phyloP scores from a whole-genome alignment of 306 rosid species.

The Argentina anserina region DNA sequence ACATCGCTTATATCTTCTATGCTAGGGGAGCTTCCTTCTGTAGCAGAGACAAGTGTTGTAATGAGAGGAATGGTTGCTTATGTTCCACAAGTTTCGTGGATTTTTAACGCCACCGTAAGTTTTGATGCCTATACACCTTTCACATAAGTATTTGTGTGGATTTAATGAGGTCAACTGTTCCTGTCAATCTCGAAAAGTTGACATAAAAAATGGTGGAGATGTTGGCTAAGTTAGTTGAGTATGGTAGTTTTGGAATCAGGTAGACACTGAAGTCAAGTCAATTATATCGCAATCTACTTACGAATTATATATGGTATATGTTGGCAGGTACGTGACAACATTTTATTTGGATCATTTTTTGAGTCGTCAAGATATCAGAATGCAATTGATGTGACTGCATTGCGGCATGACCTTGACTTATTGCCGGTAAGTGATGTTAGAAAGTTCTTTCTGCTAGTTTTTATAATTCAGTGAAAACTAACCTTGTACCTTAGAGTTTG shows the following conservation, averaged over 20 bases:
- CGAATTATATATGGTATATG: background rate
- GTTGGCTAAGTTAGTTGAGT: background rate
- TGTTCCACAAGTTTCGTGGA: slow-evolving; percentile 54
- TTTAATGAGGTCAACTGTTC: background rate
- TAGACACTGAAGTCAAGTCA: background rate
- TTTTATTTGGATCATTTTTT: slow-evolving; percentile 45
- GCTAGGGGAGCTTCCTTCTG: slow-evolving; percentile 54
- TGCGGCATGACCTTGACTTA: slow-evolving; percentile 44
- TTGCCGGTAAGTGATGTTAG: slow-evolving; percentile 34
- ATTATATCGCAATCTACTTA: background rate
- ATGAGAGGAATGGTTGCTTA: slow-evolving; percentile 49
- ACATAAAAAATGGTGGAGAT: background rate
- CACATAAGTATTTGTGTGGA: background rate
- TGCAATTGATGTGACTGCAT: slow-evolving; percentile 41
- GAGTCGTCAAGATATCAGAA: slow-evolving; percentile 40
- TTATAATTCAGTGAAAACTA: background rate
- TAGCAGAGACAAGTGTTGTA: slow-evolving; percentile 37
- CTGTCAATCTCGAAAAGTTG: background rate
- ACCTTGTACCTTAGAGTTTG: background rate
- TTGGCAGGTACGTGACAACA: slow-evolving; percentile 48
- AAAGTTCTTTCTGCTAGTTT: slow-evolving; percentile 11
- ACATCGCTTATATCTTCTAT: slow-evolving; percentile 54
- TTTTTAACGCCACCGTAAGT: slow-evolving; percentile 50
- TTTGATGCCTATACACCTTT: background rate
- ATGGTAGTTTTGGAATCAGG: background rate